Evolutionary conservation across 129 eudicot species (phyloP).

Genomic region (Artemisia tridentata): DNA sequence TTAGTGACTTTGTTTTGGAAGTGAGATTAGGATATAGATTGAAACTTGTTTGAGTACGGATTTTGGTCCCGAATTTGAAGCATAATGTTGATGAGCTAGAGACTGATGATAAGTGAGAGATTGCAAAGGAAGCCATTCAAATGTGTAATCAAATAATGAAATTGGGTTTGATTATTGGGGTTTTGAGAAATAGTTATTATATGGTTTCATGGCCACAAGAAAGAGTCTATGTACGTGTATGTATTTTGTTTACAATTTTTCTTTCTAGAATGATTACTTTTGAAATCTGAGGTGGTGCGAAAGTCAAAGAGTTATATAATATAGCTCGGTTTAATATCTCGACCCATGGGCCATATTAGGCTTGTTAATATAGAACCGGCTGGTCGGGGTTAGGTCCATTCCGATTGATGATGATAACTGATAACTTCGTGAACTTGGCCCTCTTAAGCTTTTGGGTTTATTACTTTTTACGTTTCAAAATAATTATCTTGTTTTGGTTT

Average conservation of each 20-base stretch:
- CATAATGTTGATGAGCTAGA: constrained; percentile 24
- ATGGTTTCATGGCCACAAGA: constrained; percentile 29
- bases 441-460: too few species aligned
- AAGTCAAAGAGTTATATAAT: too few species aligned
- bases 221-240: constrained; percentile 11
- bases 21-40: constrained; percentile 13
- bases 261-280: not conserved
- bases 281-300: too few species aligned
- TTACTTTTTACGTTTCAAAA: too few species aligned
- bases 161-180: constrained; percentile 1
- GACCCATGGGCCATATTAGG: too few species aligned
- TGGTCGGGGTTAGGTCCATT: too few species aligned
- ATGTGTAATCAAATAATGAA: not conserved
- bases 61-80: constrained; percentile 26
- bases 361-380: too few species aligned
- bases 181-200: constrained; percentile 9
- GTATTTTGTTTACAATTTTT: constrained; percentile 19
- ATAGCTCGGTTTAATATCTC: too few species aligned
- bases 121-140: constrained; percentile 54
- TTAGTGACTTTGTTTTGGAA: constrained; percentile 22
- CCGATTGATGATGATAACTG: too few species aligned
- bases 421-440: too few species aligned
- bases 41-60: constrained; percentile 16
- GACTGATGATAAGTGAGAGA: constrained; percentile 24
- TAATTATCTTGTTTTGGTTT: too few species aligned